A percentile compares a stretch with the other conserved stretches of the same genome.
These are phyloP conservation scores for Coniochaeta sp. DNA, from an alignment of 2,329 filamentous ascomycete genomes.

Conservation along the genomic window DNA sequence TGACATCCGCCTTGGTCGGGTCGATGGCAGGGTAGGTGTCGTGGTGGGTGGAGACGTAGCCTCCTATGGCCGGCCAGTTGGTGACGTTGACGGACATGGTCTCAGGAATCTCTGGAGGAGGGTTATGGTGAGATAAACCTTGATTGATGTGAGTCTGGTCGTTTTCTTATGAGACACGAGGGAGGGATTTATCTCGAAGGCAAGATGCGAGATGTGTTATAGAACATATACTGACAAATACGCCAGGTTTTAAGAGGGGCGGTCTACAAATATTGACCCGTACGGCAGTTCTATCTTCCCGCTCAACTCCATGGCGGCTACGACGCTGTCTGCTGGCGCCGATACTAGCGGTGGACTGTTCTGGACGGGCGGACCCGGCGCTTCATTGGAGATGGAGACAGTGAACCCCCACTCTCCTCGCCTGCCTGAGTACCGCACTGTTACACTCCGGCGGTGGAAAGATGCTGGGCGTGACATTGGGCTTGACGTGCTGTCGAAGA, in stretches of 20 bases:
- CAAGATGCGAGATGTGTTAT: too few relatives aligned
- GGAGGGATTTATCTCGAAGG: too few relatives aligned
- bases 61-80: not conserved
- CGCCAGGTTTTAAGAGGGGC: not conserved
- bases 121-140: too few relatives aligned
- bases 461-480: too few relatives aligned
- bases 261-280: not conserved
- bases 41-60: not conserved
- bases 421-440: too few relatives aligned
- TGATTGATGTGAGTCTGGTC: too few relatives aligned
- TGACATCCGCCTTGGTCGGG: constrained; percentile 8
- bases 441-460: too few relatives aligned
- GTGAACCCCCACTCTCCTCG: not conserved
- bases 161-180: too few relatives aligned
- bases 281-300: not conserved
- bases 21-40: constrained; percentile 1
- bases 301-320: not conserved
- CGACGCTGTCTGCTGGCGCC: not conserved
- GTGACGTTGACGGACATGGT: not conserved
- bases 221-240: not conserved
- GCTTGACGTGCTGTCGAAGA: too few relatives aligned
- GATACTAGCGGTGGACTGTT: not conserved
- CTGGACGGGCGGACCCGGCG: not conserved
- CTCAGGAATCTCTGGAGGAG: not conserved
- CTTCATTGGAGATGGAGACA: not conserved